Evolutionary conservation across 2,329 filamentous ascomycete genomes (phyloP).

Genomic region (Ophiostoma tasmaniense): DNA sequence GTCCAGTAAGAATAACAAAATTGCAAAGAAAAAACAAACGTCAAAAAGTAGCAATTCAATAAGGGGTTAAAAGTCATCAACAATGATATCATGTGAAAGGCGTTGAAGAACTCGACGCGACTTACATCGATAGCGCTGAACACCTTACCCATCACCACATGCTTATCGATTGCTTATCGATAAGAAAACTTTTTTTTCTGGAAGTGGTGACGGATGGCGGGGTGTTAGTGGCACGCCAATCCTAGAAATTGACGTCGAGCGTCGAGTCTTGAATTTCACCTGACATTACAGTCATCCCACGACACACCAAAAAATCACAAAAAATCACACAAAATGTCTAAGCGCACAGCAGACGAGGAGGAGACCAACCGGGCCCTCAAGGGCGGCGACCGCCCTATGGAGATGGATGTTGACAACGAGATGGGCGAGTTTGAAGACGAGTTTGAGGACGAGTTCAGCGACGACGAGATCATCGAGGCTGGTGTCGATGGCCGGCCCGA

Average conservation of each 20-base stretch:
- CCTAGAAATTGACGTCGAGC: background rate
- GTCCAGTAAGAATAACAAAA: background rate
- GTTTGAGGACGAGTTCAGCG: conserved; percentile 79
- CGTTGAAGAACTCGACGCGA: background rate
- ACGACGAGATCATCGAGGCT: conserved; percentile 87
- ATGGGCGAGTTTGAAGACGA: conserved; percentile 90
- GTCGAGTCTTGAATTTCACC: background rate
- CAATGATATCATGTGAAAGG: background rate
- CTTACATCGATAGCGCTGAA: background rate
- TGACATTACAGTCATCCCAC: background rate
- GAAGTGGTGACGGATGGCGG: background rate
- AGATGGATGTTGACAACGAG: conserved; percentile 54
- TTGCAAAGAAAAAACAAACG: background rate
- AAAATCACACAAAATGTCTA: conserved; percentile 19
- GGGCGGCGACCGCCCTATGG: conserved; percentile 55
- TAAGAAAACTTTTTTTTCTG: conserved; percentile 17
- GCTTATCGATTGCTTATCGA: conserved; percentile 13
- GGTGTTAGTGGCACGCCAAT: conserved; percentile 7
- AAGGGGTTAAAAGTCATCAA: background rate
- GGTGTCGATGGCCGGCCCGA: conserved; percentile 90
- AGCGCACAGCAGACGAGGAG: conserved; percentile 18
- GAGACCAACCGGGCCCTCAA: conserved; percentile 40
- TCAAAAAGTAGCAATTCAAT: background rate
- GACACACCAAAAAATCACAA: background rate
- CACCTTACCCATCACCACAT: background rate